Conservation (phyloP, 768 basidiomycete genomes). For the Termitomyces sp. region DNA sequence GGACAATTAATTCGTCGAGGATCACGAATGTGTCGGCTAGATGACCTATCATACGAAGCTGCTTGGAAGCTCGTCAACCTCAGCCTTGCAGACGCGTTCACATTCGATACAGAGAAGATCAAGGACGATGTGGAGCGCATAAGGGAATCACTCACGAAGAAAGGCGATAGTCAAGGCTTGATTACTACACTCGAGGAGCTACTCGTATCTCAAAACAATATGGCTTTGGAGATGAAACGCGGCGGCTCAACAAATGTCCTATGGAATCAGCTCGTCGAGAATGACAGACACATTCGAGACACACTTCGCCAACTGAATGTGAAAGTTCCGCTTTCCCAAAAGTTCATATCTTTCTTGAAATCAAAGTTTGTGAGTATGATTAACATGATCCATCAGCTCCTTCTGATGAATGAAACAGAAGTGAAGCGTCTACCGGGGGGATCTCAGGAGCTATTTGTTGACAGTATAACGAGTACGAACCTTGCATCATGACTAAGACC, state of each 20-base stretch:
- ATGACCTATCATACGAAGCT: slow-evolving; percentile 7
- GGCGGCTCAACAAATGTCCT: slow-evolving; percentile 6
- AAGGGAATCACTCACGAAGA: slow-evolving; percentile 5
- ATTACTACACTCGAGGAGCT: slow-evolving; percentile 1
- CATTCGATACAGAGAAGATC: slow-evolving; percentile 9
- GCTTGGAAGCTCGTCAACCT: slow-evolving; percentile 14
- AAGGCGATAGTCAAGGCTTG: slow-evolving; percentile 1
- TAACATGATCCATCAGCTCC: background rate
- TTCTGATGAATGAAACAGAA: background rate
- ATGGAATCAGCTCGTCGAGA: slow-evolving; percentile 12
- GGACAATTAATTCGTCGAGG: slow-evolving; percentile 10
- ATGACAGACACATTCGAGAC: slow-evolving; percentile 10
- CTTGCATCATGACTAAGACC: background rate
- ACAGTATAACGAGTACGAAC: background rate
- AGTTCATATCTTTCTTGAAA: slow-evolving; percentile 9
- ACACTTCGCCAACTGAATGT: slow-evolving; percentile 7
- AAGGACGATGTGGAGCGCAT: slow-evolving; percentile 7
- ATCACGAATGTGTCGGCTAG: slow-evolving; percentile 13
- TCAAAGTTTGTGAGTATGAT: slow-evolving; percentile 7
- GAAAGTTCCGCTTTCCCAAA: slow-evolving; percentile 11
- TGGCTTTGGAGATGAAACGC: slow-evolving; percentile 10
- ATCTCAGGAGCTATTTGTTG: background rate
- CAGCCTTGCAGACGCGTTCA: slow-evolving; percentile 9
- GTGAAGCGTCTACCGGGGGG: background rate
- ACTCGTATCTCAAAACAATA: slow-evolving; percentile 2